These are phyloP conservation scores for Porodaedalea pini DNA, from an alignment of 1,284 basidiomycete species.

Conservation along the genomic window DNA sequence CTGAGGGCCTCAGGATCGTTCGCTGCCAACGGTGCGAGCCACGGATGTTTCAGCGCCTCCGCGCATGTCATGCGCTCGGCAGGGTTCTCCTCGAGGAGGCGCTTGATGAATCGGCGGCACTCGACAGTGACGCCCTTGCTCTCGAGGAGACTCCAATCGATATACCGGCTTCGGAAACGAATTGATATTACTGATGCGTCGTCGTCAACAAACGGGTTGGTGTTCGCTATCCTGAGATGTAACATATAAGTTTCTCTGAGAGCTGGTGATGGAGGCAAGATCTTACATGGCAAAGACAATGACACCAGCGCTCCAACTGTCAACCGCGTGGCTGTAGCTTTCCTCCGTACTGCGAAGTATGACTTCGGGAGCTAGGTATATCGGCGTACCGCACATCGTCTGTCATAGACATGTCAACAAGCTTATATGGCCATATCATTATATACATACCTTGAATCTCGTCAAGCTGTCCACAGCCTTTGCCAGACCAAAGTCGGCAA, in stretches of 20 bases:
- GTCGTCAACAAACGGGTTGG: slow-evolving; percentile 70
- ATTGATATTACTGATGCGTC: slow-evolving; percentile 50
- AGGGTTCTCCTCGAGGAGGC: slow-evolving; percentile 52
- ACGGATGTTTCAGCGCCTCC: slow-evolving; percentile 59
- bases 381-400: slow-evolving; percentile 86
- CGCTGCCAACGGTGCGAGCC: slow-evolving; percentile 43
- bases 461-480: slow-evolving; percentile 79
- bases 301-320: slow-evolving; percentile 92
- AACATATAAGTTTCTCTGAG: background rate
- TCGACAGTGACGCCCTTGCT: slow-evolving; percentile 33
- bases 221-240: slow-evolving; percentile 66
- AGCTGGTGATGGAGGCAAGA: background rate
- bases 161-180: slow-evolving; percentile 51
- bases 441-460: slow-evolving; percentile 54
- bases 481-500: slow-evolving; percentile 92
- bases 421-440: background rate
- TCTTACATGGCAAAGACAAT: slow-evolving; percentile 84
- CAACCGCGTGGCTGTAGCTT: slow-evolving; percentile 82
- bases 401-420: slow-evolving; percentile 28
- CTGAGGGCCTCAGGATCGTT: background rate
- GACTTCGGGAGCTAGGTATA: slow-evolving; percentile 84
- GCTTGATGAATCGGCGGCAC: slow-evolving; percentile 46
- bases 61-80: slow-evolving; percentile 52
- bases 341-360: slow-evolving; percentile 63
- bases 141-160: slow-evolving; percentile 59